Percentiles rank a stretch among this genome's conserved stretches.
Evolutionary conservation across 371 early-diverging fungal genomes (phyloP).

Genomic region (Phascolomyces articulosus): DNA sequence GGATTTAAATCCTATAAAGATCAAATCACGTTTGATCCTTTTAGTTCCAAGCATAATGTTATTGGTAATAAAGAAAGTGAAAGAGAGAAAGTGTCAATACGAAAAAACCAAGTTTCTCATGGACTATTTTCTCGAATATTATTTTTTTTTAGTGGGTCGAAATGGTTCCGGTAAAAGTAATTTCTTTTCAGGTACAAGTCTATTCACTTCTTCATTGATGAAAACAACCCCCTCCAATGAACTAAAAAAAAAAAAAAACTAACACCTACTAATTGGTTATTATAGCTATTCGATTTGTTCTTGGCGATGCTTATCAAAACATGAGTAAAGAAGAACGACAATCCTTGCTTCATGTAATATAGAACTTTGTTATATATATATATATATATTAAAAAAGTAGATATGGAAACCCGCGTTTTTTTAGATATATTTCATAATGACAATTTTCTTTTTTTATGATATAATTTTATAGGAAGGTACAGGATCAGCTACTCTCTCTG

Average conservation of each 20-base stretch:
- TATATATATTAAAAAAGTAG: too few relatives aligned
- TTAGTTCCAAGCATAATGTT: conserved; percentile 93
- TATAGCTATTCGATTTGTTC: conserved; percentile 93
- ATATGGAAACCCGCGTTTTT: too few relatives aligned
- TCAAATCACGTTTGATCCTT: conserved; percentile 90
- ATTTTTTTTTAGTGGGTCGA: conserved; percentile 81
- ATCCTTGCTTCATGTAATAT: conserved; percentile 91
- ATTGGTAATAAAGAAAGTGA: conserved; percentile 73
- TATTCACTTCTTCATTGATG: too few relatives aligned
- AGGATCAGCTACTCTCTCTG: conserved; percentile 93
- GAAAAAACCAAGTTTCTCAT: too few relatives aligned
- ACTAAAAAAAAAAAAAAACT: too few relatives aligned
- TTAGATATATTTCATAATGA: neutral
- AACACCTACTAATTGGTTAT: too few relatives aligned
- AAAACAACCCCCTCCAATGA: too few relatives aligned
- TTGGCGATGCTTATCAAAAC: conserved; percentile 94
- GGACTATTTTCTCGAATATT: neutral
- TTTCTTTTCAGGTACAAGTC: conserved; percentile 86
- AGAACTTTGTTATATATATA: neutral
- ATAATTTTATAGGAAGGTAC: conserved; percentile 81
- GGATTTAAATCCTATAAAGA: conserved; percentile 99
- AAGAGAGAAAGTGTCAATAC: too few relatives aligned
- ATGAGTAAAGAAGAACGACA: conserved; percentile 94
- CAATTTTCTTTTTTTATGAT: neutral
- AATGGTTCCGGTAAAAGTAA: conserved; percentile 99